These are phyloP conservation scores for Yamadazyma siamensis DNA, from an alignment of 1,139 yeast genomes.

Conservation along the genomic window DNA sequence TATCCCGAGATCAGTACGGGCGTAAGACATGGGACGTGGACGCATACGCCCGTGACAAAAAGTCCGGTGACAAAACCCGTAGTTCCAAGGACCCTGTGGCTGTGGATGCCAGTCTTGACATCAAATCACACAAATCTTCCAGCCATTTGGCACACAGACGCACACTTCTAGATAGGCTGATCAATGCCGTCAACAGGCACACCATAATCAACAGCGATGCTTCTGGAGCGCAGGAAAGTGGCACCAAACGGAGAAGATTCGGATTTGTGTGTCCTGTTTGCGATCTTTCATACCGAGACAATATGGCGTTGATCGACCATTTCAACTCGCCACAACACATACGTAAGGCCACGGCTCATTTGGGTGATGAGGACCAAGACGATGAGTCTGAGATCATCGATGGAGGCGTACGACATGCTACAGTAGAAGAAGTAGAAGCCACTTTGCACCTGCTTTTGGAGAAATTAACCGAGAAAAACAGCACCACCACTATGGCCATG, in stretches of 20 bases:
- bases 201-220: constrained; percentile 30
- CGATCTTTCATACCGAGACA: constrained; percentile 75
- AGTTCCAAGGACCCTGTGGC: constrained; percentile 1
- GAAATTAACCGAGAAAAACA: constrained; percentile 15
- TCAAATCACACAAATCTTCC: constrained; percentile 18
- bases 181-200: constrained; percentile 32
- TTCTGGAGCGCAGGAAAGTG: constrained; percentile 12
- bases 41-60: constrained; percentile 45
- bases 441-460: constrained; percentile 33
- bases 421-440: constrained; percentile 26
- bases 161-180: constrained; percentile 27
- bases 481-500: constrained; percentile 28
- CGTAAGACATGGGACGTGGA: constrained; percentile 69
- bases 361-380: constrained; percentile 24
- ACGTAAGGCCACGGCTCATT: constrained; percentile 20
- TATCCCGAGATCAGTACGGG: constrained; percentile 47
- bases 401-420: constrained; percentile 33
- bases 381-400: constrained; percentile 26
- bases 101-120: constrained; percentile 4
- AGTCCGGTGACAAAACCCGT: constrained; percentile 2
- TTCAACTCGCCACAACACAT: constrained; percentile 68
- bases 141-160: constrained; percentile 29
- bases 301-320: constrained; percentile 78
- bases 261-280: constrained; percentile 86
- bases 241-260: constrained; percentile 53